These are phyloP conservation scores for Mycena sanguinolenta DNA, from an alignment of 768 basidiomycete genomes.

Conservation along the genomic window DNA sequence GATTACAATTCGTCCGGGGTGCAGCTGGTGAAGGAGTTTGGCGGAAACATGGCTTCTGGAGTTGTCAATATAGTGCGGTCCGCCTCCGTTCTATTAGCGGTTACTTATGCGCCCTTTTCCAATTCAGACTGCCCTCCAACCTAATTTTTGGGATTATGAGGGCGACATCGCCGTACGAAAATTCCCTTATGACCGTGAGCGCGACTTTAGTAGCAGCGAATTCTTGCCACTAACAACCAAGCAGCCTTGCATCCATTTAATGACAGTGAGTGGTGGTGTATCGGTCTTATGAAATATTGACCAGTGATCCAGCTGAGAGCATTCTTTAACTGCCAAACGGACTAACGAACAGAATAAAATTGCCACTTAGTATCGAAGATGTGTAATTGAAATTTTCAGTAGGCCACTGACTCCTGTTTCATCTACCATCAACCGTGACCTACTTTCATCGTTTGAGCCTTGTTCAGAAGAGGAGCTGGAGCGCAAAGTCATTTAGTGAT, in stretches of 20 bases:
- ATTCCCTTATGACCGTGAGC: conserved; percentile 42
- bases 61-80: conserved; percentile 35
- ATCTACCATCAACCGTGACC: too few relatives aligned
- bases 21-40: conserved; percentile 37
- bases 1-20: conserved; percentile 39
- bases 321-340: conserved; percentile 5
- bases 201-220: neutral
- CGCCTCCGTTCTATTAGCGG: too few relatives aligned
- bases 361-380: too few relatives aligned
- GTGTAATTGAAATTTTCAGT: too few relatives aligned
- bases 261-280: conserved; percentile 28
- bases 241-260: conserved; percentile 40
- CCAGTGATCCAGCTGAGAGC: conserved; percentile 16
- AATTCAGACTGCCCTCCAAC: conserved; percentile 34
- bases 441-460: too few relatives aligned
- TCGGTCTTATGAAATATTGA: neutral
- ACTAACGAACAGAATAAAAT: too few relatives aligned
- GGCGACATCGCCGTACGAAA: conserved; percentile 39
- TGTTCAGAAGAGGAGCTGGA: too few relatives aligned
- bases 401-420: too few relatives aligned
- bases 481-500: too few relatives aligned
- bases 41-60: conserved; percentile 33
- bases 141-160: conserved; percentile 35
- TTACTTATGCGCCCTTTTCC: neutral
- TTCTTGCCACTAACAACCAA: neutral